A percentile compares a stretch with the other conserved stretches of the same genome.
Conservation (phyloP, 768 basidiomycete species). For the Suillus americanus region DNA sequence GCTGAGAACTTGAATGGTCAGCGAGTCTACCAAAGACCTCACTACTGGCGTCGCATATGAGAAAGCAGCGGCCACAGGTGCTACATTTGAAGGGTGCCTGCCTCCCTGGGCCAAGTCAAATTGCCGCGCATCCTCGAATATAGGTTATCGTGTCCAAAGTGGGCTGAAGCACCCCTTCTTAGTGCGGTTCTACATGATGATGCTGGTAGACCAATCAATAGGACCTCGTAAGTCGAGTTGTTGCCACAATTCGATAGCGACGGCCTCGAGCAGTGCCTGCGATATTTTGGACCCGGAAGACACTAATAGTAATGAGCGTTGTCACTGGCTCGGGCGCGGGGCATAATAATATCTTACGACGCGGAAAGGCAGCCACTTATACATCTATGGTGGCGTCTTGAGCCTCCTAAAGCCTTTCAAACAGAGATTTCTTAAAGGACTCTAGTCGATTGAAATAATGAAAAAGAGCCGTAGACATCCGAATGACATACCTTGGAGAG, state of each 20-base stretch:
- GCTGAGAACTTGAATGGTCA: slow-evolving; percentile 33
- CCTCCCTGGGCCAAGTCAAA: slow-evolving; percentile 37
- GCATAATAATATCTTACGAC: too few species aligned
- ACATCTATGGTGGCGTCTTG: not conserved
- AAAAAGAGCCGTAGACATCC: not conserved
- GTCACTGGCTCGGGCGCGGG: too few species aligned
- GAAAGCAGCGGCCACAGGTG: slow-evolving; percentile 40
- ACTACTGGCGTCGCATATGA: slow-evolving; percentile 32
- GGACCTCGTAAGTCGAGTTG: not conserved
- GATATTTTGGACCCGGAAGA: not conserved
- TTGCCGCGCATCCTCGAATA: slow-evolving; percentile 62
- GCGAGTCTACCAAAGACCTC: slow-evolving; percentile 37
- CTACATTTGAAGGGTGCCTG: slow-evolving; percentile 27
- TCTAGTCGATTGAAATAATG: not conserved
- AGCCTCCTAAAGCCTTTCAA: not conserved
- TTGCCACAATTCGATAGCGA: not conserved
- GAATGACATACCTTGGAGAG: not conserved
- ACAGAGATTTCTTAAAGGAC: not conserved
- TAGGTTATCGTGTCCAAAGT: slow-evolving; percentile 24
- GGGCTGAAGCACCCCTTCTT: not conserved
- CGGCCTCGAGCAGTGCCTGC: not conserved
- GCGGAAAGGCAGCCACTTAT: not conserved
- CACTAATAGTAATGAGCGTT: not conserved
- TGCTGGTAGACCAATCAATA: not conserved
- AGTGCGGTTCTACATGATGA: not conserved